phyloP scores from a whole-genome alignment of 192 early-diverging fungal species.

The Coemansia sp. region DNA sequence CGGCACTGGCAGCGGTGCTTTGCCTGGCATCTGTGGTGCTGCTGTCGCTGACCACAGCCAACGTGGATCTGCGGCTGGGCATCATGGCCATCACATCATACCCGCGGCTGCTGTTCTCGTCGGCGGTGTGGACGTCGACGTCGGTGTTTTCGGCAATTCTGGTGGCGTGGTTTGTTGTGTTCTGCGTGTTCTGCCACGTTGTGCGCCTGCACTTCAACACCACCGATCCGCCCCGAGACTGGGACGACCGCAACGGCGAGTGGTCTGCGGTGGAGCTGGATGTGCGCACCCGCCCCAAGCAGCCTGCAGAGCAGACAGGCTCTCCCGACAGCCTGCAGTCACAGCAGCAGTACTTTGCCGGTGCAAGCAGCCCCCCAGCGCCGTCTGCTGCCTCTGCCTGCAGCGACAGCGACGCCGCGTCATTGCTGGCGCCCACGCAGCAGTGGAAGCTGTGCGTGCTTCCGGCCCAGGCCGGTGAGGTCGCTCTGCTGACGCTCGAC shows the following conservation, averaged over 20 bases:
- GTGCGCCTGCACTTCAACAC: slow-evolving; percentile 48
- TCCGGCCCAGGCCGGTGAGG: slow-evolving; percentile 15
- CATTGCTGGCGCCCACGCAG: slow-evolving; percentile 5
- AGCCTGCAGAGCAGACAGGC: neutral
- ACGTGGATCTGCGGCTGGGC: slow-evolving; percentile 42
- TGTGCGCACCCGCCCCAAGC: slow-evolving; percentile 28
- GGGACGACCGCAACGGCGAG: slow-evolving; percentile 52
- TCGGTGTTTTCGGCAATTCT: slow-evolving; percentile 50
- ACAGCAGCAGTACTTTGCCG: neutral
- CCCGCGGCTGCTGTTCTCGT: slow-evolving; percentile 50
- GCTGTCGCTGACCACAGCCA: slow-evolving; percentile 44
- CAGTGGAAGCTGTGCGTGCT: slow-evolving; percentile 47
- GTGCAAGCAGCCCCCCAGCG: neutral
- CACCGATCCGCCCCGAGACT: slow-evolving; percentile 49
- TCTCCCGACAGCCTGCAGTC: neutral
- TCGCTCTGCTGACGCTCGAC: slow-evolving; percentile 42
- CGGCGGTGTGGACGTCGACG: slow-evolving; percentile 43
- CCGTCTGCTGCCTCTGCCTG: slow-evolving; percentile 8
- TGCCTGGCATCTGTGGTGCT: slow-evolving; percentile 34
- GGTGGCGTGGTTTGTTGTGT: slow-evolving; percentile 49
- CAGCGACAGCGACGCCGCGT: slow-evolving; percentile 5
- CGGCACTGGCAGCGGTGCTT: slow-evolving; percentile 27
- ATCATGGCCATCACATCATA: slow-evolving; percentile 37
- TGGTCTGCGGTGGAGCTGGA: slow-evolving; percentile 50
- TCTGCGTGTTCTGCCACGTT: slow-evolving; percentile 47